Evolutionary conservation across 441 rosid species (phyloP).

Genomic region (Macaranga tanarius): DNA sequence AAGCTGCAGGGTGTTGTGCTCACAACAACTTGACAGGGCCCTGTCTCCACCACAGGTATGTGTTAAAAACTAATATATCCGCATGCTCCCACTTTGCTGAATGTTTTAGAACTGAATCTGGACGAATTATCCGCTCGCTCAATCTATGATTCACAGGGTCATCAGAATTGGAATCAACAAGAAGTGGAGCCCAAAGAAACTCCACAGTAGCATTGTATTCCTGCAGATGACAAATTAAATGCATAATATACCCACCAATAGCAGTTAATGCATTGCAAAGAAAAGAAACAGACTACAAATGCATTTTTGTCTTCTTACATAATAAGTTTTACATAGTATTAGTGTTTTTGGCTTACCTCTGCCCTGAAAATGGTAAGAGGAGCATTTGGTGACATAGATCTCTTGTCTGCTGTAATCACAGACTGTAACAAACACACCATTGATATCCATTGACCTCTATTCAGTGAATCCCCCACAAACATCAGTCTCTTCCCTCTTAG

Average conservation of each 20-base stretch:
- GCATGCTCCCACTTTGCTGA: constrained; percentile 93
- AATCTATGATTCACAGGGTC: constrained; percentile 92
- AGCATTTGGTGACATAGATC: constrained; percentile 87
- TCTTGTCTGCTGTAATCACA: constrained; percentile 64
- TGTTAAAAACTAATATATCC: constrained; percentile 80
- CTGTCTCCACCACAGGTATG: constrained; percentile 99
- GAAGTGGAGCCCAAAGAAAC: constrained; percentile 94
- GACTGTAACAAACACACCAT: constrained; percentile 90
- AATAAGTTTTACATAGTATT: neutral
- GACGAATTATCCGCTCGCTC: constrained; percentile 72
- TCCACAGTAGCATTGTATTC: constrained; percentile 90
- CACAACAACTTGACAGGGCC: constrained; percentile 84
- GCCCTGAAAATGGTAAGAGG: constrained; percentile 87
- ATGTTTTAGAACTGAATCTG: constrained; percentile 90
- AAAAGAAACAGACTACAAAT: neutral
- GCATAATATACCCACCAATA: too few species aligned
- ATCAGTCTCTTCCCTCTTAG: constrained; percentile 88
- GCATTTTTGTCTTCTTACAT: neutral
- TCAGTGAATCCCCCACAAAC: constrained; percentile 95
- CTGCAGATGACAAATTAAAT: constrained; percentile 48
- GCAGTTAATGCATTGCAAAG: neutral
- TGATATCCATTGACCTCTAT: constrained; percentile 98
- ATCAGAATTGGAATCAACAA: constrained; percentile 93
- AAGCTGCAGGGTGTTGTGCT: constrained; percentile 28
- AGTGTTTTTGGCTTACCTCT: constrained; percentile 52